Base-by-base conservation (phyloP, 1,139 yeast genomes). In the Candida dubliniensis region DNA sequence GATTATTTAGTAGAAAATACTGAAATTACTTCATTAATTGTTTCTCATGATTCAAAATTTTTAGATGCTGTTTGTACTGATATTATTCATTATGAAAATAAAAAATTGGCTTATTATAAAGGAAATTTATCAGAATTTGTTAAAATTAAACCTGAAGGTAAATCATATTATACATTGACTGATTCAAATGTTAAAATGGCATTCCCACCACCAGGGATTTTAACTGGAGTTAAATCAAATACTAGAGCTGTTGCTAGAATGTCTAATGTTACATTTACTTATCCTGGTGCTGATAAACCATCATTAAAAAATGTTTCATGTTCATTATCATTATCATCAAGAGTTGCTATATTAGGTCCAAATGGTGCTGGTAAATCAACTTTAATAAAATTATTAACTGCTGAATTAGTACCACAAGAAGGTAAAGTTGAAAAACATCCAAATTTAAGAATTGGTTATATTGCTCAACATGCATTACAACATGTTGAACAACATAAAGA, bases 301-400 rank as follows among this genome's bases (percentile, higher is more conserved):
- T 88, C 96, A 3, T 75, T 93, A 57, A 61, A 66, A 26, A 63
- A 88, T 61, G 95, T 90, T 41, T 84, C 96, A 3, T 88, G 96
- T 68, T 86, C 96, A 11, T 77, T 93, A 51, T 87, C 96, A 1
- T 75, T 93, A 51, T 87, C 96, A 13, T 91, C 98, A 35, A 86
- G 99, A 71, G 96, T 93, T 53, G 99, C 98, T 38, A 84, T 93
- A 59, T 71, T 93, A 51, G 99, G 99, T 45, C 98, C 99, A 52
- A 93, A 93, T 65, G 99, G 99, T 77, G 99, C 99, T 46, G 99
- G 99, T 74, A 93, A 93, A 67, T 89, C 97, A 7, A 93, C 99
- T 14, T 77, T 93, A 60, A 93, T 93, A 69, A 93, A 93, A 68
- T 75, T 91, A 44, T 77, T 93, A 57, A 93, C 98, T 10, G 99